phyloP scores from a whole-genome alignment of 768 basidiomycete genomes.

The Podaxis sp. region DNA sequence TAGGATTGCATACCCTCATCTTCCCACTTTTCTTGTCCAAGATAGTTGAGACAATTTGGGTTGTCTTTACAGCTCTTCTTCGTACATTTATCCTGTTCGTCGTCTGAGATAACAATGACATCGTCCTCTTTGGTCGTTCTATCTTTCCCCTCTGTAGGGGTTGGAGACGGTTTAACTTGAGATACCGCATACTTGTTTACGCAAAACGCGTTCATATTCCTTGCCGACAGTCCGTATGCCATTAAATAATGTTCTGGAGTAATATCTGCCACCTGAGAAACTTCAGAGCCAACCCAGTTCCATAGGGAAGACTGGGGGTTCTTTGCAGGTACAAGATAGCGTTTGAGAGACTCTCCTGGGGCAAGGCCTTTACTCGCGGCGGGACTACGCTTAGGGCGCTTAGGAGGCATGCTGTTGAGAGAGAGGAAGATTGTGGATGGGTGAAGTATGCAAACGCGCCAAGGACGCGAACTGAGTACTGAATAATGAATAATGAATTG shows the following conservation, averaged over 20 bases:
- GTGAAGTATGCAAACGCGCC: conserved; percentile 11
- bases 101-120: conserved; percentile 70
- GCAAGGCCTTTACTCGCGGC: conserved; percentile 46
- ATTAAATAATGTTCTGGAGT: conserved; percentile 62
- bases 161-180: conserved; percentile 14
- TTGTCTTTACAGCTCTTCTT: conserved; percentile 71
- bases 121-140: conserved; percentile 60
- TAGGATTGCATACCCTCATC: conserved; percentile 49
- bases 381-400: conserved; percentile 57
- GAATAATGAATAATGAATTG: conserved; percentile 10
- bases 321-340: conserved; percentile 47
- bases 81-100: conserved; percentile 54
- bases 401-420: conserved; percentile 47
- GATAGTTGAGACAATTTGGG: conserved; percentile 84
- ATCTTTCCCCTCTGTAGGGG: conserved; percentile 36
- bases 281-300: conserved; percentile 80
- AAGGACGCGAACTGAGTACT: conserved; percentile 6
- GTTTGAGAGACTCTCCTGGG: conserved; percentile 64
- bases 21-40: conserved; percentile 85
- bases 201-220: conserved; percentile 54
- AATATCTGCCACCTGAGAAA: conserved; percentile 55
- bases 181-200: conserved; percentile 48
- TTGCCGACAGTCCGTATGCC: conserved; percentile 65
- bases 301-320: conserved; percentile 50
- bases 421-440: conserved; percentile 16